Percentiles rank a stretch among this genome's conserved stretches.
Conservation (phyloP, 495 filamentous ascomycete genomes). For the Daldinia loculata region DNA sequence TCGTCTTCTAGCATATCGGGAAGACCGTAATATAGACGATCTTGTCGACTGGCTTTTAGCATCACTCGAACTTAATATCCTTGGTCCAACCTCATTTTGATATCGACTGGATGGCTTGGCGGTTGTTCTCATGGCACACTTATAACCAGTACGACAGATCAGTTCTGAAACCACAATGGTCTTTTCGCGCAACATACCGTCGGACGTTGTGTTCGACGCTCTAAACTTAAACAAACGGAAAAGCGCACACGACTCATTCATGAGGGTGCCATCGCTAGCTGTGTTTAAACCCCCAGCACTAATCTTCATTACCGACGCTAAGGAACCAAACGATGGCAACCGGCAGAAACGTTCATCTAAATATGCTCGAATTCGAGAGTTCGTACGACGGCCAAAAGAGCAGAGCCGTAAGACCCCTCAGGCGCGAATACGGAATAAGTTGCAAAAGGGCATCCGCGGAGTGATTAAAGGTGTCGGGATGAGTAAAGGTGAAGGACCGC, state of each 20-base stretch:
- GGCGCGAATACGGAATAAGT: constrained; percentile 25
- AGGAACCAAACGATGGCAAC: constrained; percentile 32
- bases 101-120: constrained; percentile 22
- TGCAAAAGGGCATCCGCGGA: constrained; percentile 13
- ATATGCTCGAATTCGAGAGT: constrained; percentile 28
- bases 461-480: not conserved
- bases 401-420: constrained; percentile 27
- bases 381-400: constrained; percentile 37
- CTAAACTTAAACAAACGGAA: constrained; percentile 13
- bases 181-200: constrained; percentile 28
- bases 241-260: constrained; percentile 12
- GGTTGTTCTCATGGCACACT: constrained; percentile 27
- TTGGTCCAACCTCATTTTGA: constrained; percentile 11
- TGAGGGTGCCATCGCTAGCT: constrained; percentile 39
- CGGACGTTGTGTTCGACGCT: constrained; percentile 24
- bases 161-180: constrained; percentile 32
- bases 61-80: constrained; percentile 6
- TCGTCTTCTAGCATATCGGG: constrained; percentile 13
- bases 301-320: constrained; percentile 37
- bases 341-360: constrained; percentile 28
- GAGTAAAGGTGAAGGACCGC: constrained; percentile 1
- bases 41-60: constrained; percentile 11
- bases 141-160: constrained; percentile 30
- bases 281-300: constrained; percentile 38
- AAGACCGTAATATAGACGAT: constrained; percentile 30